Conservation (phyloP, 1,139 yeast genomes). For the Candida dubliniensis region DNA sequence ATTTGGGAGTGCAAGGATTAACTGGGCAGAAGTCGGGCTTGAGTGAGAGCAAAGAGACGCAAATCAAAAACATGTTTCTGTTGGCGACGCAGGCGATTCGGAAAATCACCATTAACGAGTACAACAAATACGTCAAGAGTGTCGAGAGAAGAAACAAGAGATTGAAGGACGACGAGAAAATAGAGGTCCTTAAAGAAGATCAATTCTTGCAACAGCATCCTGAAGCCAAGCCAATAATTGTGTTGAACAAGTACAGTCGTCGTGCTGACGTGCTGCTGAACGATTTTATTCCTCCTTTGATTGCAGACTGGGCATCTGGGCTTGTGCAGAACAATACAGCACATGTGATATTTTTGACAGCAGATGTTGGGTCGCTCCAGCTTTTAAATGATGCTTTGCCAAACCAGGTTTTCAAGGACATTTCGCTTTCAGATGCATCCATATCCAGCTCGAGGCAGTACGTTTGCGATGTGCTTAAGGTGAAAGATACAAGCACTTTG, state of each 20-base stretch:
- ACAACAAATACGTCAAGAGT: slow-evolving; percentile 26
- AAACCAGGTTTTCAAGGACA: slow-evolving; percentile 77
- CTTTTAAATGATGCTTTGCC: slow-evolving; percentile 72
- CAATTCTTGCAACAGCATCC: slow-evolving; percentile 86
- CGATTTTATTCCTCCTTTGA: slow-evolving; percentile 66
- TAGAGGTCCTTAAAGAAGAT: slow-evolving; percentile 59
- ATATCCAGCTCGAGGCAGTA: slow-evolving; percentile 67
- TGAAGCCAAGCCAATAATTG: slow-evolving; percentile 82
- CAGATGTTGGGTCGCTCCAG: slow-evolving; percentile 77
- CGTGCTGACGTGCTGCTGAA: slow-evolving; percentile 54
- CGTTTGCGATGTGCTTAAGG: slow-evolving; percentile 60
- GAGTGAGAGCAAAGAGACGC: slow-evolving; percentile 81
- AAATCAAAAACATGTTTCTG: slow-evolving; percentile 76
- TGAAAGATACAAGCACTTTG: slow-evolving; percentile 32
- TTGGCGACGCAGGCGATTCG: slow-evolving; percentile 74
- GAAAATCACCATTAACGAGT: slow-evolving; percentile 57
- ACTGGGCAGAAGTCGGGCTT: slow-evolving; percentile 95
- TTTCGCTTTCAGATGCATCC: slow-evolving; percentile 81
- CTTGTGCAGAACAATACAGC: slow-evolving; percentile 78
- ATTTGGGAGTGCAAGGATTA: slow-evolving; percentile 82
- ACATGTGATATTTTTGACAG: slow-evolving; percentile 84
- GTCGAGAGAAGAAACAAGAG: slow-evolving; percentile 17
- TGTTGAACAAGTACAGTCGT: slow-evolving; percentile 68
- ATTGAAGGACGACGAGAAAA: slow-evolving; percentile 13
- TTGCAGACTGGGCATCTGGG: slow-evolving; percentile 88